A percentile compares a stretch with the other conserved stretches of the same genome.
Evolutionary conservation across 148 eudicot genomes (phyloP).

Genomic region (Fallopia convolvulus): DNA sequence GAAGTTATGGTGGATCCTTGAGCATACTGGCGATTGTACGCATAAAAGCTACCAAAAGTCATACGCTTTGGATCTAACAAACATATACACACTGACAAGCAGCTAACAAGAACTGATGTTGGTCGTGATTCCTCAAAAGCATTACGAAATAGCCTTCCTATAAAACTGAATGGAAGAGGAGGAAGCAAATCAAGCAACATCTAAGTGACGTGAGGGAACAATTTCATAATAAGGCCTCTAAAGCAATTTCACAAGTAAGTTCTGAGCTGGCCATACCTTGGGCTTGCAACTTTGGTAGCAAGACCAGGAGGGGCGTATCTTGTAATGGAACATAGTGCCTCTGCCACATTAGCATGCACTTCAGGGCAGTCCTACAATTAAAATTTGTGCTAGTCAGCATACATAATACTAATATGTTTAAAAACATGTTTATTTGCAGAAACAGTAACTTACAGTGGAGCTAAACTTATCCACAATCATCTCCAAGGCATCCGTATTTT

Average conservation of each 20-base stretch:
- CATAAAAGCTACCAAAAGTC: conserved; percentile 58
- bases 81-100: conserved; percentile 83
- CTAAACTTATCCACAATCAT: conserved; percentile 94
- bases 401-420: background rate
- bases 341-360: conserved; percentile 98
- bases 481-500: conserved; percentile 77
- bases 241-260: conserved; percentile 9
- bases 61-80: conserved; percentile 87
- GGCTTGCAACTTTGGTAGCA: conserved; percentile 71
- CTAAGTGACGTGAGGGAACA: background rate
- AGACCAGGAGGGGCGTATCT: conserved; percentile 86
- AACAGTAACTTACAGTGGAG: conserved; percentile 61
- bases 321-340: conserved; percentile 77
- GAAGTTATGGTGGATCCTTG: conserved; percentile 54
- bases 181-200: conserved; percentile 5
- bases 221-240: background rate
- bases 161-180: conserved; percentile 42
- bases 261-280: conserved; percentile 48
- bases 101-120: conserved; percentile 79
- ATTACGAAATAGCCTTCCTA: conserved; percentile 74
- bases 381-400: background rate
- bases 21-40: conserved; percentile 60
- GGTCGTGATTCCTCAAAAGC: conserved; percentile 92
- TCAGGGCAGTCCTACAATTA: conserved; percentile 79
- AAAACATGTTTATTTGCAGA: background rate